Conservation (phyloP, 2,329 filamentous ascomycete species). For the Bertia moriformis region DNA sequence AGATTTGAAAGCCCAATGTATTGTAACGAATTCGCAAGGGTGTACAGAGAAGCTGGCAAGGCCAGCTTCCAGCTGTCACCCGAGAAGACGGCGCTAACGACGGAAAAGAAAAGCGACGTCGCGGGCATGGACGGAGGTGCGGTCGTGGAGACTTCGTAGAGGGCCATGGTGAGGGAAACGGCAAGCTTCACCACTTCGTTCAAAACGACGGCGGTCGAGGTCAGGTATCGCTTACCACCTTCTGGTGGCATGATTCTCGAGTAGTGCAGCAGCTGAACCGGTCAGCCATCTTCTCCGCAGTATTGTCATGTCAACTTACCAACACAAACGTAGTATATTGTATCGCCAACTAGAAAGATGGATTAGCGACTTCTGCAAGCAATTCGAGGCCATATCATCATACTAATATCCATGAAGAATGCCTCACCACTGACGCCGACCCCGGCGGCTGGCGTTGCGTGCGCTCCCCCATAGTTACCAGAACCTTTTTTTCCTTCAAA, state of each 20-base stretch:
- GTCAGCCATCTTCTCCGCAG: neutral
- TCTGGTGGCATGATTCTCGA: neutral
- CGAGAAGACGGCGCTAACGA: conserved; percentile 6
- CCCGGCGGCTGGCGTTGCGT: neutral
- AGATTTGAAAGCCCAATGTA: conserved; percentile 12
- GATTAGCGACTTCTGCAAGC: neutral
- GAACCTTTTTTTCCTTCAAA: too few species aligned
- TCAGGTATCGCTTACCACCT: conserved; percentile 33
- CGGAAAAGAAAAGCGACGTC: conserved; percentile 21
- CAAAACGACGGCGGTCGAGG: conserved; percentile 53
- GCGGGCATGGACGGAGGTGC: conserved; percentile 4
- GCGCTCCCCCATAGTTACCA: neutral
- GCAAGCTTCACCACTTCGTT: conserved; percentile 52
- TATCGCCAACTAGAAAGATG: neutral
- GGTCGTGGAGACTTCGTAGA: conserved; percentile 29
- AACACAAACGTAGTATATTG: neutral
- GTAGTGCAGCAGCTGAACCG: neutral
- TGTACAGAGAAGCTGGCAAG: conserved; percentile 12
- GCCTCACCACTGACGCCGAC: neutral
- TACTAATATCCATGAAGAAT: neutral
- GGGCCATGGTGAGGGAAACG: conserved; percentile 45
- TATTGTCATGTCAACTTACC: neutral
- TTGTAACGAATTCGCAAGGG: conserved; percentile 11
- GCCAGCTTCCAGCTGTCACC: conserved; percentile 11
- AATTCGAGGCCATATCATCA: too few species aligned